A percentile compares a stretch with the other conserved stretches of the same genome.
Conservation (phyloP, 192 early-diverging fungal genomes). For the Linnemannia elongata region DNA sequence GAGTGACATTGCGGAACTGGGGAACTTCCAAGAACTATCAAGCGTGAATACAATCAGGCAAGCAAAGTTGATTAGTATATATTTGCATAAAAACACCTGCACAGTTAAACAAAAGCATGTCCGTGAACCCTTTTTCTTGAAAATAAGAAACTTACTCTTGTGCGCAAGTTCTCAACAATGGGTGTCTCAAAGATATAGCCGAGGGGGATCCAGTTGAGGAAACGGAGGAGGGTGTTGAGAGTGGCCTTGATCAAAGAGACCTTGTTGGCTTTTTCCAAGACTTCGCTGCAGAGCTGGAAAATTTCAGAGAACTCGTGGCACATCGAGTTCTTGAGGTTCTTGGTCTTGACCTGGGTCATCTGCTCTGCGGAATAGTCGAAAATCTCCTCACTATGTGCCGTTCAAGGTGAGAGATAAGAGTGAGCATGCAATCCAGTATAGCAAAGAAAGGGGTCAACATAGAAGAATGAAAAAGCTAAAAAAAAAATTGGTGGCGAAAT, state of each 20-base stretch:
- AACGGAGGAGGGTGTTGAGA: conserved; percentile 93
- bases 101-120: not conserved
- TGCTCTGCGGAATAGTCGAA: conserved; percentile 99
- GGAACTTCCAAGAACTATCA: conserved; percentile 86
- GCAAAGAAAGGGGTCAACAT: conserved; percentile 1
- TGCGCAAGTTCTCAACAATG: conserved; percentile 87
- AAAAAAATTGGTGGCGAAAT: not conserved
- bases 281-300: conserved; percentile 94
- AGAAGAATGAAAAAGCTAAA: not conserved
- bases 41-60: not conserved
- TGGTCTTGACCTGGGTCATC: conserved; percentile 96
- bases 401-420: conserved; percentile 4
- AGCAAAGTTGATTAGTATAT: not conserved
- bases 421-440: conserved; percentile 19
- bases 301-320: conserved; percentile 96
- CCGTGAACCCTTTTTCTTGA: not conserved
- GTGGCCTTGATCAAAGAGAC: conserved; percentile 92
- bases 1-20: conserved; percentile 91
- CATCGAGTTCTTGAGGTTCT: conserved; percentile 95
- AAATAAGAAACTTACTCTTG: conserved; percentile 67
- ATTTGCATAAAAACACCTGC: not conserved
- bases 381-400: conserved; percentile 90
- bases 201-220: conserved; percentile 98
- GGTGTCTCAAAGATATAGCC: conserved; percentile 98
- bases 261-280: conserved; percentile 92